Base-by-base conservation (phyloP, 352 stramenopile species). In the Phytophthora cajani region DNA sequence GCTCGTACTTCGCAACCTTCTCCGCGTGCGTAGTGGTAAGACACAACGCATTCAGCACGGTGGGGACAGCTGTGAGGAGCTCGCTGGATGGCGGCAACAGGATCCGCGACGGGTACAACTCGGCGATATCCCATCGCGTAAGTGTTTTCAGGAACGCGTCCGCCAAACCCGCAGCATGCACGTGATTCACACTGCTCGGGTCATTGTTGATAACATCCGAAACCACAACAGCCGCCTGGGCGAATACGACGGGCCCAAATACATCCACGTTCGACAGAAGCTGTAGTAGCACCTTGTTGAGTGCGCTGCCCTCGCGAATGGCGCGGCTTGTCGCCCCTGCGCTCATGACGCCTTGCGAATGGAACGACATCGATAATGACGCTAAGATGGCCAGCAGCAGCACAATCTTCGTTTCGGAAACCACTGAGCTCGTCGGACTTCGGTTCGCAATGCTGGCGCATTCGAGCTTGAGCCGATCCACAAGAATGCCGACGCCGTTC, bases 171-270 rank as follows among this genome's bases (percentile, higher is more conserved):
- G 84, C 90, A 58, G 89, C 78, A 71, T 99, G 95, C 7, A 99
- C 90, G 75, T 98, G 86, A 76, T 98, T 93, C 46, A 99, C 92
- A 72, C 97, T 94, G 67, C 82, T 98, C 73, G 82, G 97, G 79
- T 99, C 96, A 46, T 96, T 97, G 81, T 99, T 99, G 80, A 99
- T 97, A n/a, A 99, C 85, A 80, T 99, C 97, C 10, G 90, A 93
- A 33, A 99, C 81, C 36, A 99, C 81, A 21, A 97, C 97, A 4
- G 88, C 80, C 11, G 95, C 80, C 60, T 99, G 88, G 23, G 95
- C 91, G 58, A 97, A 97, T 36, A 99, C 72, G n/a, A 96, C 85
- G 3, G 96, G 92, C 14, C 97, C 96, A 68, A 98, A 99, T 5
- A 83, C 72, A 64, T 97, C 83, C 44, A 98, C 81, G 77, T 98